Evolutionary conservation across 2,329 filamentous ascomycete genomes (phyloP).

Genomic region (Pyricularia grisea): DNA sequence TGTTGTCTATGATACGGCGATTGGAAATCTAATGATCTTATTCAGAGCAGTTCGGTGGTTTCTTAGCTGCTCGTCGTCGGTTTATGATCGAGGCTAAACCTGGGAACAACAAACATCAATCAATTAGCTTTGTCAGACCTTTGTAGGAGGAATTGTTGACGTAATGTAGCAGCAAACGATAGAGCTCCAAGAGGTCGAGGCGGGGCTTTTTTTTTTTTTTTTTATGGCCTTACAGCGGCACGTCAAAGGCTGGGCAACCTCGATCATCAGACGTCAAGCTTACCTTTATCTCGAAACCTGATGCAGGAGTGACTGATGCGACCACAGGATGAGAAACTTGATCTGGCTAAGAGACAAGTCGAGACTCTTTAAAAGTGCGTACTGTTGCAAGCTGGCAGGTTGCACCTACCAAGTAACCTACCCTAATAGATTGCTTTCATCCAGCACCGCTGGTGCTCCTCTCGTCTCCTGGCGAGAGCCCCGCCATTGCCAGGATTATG

Average conservation of each 20-base stretch:
- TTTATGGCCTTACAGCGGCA: background rate
- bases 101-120: background rate
- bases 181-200: background rate
- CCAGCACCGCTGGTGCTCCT: background rate
- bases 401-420: background rate
- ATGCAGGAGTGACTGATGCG: background rate
- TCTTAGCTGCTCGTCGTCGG: background rate
- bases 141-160: background rate
- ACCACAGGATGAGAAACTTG: background rate
- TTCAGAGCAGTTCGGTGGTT: background rate
- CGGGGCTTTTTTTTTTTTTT: background rate
- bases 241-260: background rate
- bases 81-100: background rate
- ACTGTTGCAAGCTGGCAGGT: background rate
- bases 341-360: background rate
- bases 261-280: background rate
- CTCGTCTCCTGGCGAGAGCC: background rate
- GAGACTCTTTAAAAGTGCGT: background rate
- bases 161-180: background rate
- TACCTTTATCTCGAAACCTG: background rate
- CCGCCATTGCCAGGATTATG: background rate
- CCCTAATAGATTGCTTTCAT: conserved; percentile 1
- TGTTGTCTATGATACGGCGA: too few species aligned
- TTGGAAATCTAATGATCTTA: background rate
- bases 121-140: background rate